Conservation (phyloP, 148 eudicot genomes). For the Mesembryanthemum crystallinum region DNA sequence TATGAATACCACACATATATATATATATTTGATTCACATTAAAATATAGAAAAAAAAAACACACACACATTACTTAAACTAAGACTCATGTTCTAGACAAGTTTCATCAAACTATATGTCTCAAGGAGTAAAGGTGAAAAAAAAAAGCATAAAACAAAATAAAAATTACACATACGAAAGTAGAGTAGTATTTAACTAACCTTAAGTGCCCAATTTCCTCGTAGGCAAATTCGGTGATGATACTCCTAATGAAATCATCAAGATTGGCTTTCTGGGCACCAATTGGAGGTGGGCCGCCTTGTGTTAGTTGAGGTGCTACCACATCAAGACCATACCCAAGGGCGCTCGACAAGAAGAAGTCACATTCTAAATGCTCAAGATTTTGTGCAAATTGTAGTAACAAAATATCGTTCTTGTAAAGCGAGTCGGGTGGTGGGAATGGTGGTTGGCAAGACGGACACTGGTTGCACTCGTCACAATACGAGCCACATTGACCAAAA, state of each 20-base stretch:
- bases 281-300: conserved; percentile 77
- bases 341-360: conserved; percentile 61
- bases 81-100: no score
- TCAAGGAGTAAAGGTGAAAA: no score
- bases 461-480: conserved; percentile 16
- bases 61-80: no score
- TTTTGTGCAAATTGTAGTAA: conserved; percentile 62
- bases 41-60: no score
- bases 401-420: conserved; percentile 40
- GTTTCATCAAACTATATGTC: no score
- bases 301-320: conserved; percentile 49
- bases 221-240: conserved; percentile 55
- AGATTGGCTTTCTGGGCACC: conserved; percentile 73
- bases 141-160: neutral
- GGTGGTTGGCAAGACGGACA: conserved; percentile 30
- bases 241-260: conserved; percentile 28
- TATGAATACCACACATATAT: no score
- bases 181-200: conserved; percentile 30
- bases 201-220: conserved; percentile 88
- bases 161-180: neutral
- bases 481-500: conserved; percentile 23
- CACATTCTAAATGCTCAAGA: conserved; percentile 64
- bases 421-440: conserved; percentile 33
- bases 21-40: no score
- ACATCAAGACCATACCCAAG: conserved; percentile 63